These are phyloP conservation scores for Lophiotrema nucula DNA, from an alignment of 495 filamentous ascomycete species.

Conservation along the genomic window DNA sequence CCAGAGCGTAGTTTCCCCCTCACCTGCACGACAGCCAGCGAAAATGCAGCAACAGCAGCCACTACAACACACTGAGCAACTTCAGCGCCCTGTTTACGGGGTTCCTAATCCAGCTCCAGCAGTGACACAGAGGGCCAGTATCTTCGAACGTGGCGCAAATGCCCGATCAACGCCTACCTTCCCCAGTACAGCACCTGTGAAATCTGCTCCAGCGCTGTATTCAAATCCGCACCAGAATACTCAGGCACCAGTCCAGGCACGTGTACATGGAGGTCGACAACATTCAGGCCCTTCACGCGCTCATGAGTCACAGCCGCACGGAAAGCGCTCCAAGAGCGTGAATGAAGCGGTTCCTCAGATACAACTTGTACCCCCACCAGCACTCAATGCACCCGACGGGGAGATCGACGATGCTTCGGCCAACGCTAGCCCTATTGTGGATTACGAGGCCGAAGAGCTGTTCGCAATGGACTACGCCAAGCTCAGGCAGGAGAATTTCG, in stretches of 20 bases:
- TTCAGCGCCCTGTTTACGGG: not conserved
- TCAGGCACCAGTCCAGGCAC: no score
- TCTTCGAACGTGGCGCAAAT: not conserved
- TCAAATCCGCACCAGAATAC: no score
- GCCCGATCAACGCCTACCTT: not conserved
- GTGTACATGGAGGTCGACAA: no score
- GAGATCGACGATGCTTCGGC: no score
- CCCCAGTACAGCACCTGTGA: no score
- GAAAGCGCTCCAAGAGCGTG: no score
- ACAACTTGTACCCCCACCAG: no score
- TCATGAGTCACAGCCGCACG: no score
- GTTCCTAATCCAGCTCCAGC: not conserved
- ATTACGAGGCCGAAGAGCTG: slow-evolving; percentile 52
- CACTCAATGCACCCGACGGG: no score
- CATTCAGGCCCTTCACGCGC: no score
- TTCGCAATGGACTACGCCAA: slow-evolving; percentile 53
- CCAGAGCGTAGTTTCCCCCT: slow-evolving; percentile 3
- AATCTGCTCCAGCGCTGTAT: no score
- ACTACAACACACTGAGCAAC: not conserved
- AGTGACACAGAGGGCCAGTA: not conserved
- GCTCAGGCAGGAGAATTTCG: slow-evolving; percentile 54
- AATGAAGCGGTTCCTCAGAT: no score
- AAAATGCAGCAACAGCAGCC: not conserved
- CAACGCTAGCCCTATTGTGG: slow-evolving; percentile 45
- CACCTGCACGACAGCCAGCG: not conserved